Percentiles rank a stretch among this genome's conserved stretches.
Evolutionary conservation across 2,329 filamentous ascomycete species (phyloP).

Genomic region (Ilyonectria sp.): DNA sequence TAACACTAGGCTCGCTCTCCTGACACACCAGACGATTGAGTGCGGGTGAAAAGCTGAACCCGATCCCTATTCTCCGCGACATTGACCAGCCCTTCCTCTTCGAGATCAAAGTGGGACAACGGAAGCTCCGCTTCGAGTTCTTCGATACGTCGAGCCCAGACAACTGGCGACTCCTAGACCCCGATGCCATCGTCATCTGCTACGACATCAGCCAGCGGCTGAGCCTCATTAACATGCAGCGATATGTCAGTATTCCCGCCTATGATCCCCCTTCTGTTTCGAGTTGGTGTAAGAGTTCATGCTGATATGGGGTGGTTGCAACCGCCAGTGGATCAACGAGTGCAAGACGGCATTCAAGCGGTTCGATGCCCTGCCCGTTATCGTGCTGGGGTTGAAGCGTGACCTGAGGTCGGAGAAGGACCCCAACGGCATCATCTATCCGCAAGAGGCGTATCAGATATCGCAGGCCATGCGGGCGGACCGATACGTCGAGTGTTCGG

Average conservation of each 20-base stretch:
- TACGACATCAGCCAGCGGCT: constrained; percentile 73
- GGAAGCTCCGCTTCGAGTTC: constrained; percentile 70
- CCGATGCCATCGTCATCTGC: constrained; percentile 72
- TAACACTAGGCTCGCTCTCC: constrained; percentile 26
- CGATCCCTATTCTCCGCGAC: constrained; percentile 68
- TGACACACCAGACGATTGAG: constrained; percentile 65
- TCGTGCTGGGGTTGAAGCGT: constrained; percentile 73
- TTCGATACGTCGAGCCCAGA: constrained; percentile 72
- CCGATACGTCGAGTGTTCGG: constrained; percentile 76
- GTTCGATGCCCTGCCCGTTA: constrained; percentile 66
- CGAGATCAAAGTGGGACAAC: constrained; percentile 60
- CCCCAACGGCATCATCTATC: constrained; percentile 73
- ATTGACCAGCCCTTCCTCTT: constrained; percentile 74
- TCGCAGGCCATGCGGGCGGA: constrained; percentile 73
- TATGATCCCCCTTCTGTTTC: constrained; percentile 1
- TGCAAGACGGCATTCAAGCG: constrained; percentile 64
- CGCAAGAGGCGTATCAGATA: constrained; percentile 71
- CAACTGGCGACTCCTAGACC: constrained; percentile 71
- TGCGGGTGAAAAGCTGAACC: constrained; percentile 57
- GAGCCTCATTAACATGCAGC: constrained; percentile 71
- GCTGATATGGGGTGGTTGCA: background rate
- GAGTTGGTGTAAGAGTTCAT: no score
- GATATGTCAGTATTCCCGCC: constrained; percentile 60
- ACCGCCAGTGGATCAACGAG: constrained; percentile 70
- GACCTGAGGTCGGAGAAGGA: constrained; percentile 72